Percentiles rank a stretch among this genome's conserved stretches.
phyloP scores from a whole-genome alignment of 2,329 filamentous ascomycete genomes.

The Balansia obtecta region DNA sequence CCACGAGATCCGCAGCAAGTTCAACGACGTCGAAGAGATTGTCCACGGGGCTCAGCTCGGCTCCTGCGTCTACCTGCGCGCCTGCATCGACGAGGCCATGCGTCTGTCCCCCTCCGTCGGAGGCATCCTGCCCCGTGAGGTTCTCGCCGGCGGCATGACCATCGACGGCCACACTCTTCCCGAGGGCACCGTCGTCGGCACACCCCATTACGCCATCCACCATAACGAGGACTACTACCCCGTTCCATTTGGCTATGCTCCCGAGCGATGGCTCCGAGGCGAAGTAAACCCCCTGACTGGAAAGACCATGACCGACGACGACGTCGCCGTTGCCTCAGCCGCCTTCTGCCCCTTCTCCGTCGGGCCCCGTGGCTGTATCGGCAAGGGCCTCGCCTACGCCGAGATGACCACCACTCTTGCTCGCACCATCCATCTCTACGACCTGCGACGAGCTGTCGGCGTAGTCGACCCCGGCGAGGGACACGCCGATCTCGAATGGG shows the following conservation, averaged over 20 bases:
- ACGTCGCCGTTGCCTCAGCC: conserved; percentile 43
- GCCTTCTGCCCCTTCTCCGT: conserved; percentile 67
- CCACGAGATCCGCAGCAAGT: conserved; percentile 39
- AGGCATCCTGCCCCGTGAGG: conserved; percentile 46
- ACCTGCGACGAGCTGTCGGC: conserved; percentile 39
- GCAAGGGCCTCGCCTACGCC: conserved; percentile 55
- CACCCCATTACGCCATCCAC: conserved; percentile 56
- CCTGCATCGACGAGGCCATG: conserved; percentile 55
- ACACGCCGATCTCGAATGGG: conserved; percentile 33
- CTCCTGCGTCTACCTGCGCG: conserved; percentile 45
- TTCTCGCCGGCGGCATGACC: conserved; percentile 39
- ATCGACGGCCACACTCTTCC: conserved; percentile 43
- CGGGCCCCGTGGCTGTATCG: conserved; percentile 59
- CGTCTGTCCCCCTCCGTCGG: conserved; percentile 49
- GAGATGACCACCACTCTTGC: conserved; percentile 55
- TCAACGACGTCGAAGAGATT: conserved; percentile 41
- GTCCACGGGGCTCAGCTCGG: conserved; percentile 35
- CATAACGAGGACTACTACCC: conserved; percentile 53
- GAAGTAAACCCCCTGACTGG: conserved; percentile 24
- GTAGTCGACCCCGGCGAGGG: conserved; percentile 40
- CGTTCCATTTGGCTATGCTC: conserved; percentile 43
- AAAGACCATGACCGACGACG: conserved; percentile 32
- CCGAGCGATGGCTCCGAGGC: conserved; percentile 52
- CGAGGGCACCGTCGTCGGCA: conserved; percentile 49
- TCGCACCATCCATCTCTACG: conserved; percentile 47